Evolutionary conservation across 768 basidiomycete genomes (phyloP), one percentile per base, ranked within the genome.

Genomic region (Mycena epipterygia): DNA sequence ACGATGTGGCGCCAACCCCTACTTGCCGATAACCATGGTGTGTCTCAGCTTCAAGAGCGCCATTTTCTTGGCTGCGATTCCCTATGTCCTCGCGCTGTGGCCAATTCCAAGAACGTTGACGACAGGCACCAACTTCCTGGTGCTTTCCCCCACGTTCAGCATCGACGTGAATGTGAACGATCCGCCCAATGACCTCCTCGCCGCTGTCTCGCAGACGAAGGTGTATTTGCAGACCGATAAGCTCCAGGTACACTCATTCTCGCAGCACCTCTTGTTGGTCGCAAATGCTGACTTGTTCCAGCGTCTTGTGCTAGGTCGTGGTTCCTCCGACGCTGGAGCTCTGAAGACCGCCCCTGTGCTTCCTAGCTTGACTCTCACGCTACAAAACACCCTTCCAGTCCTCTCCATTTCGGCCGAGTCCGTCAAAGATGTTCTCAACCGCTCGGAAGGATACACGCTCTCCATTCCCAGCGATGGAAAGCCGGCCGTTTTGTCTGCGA

Each of bases 381-480:
- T 90, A 6, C 73, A 74, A 29, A 72, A 58, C 29, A 78, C 74
- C n/a, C 78, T 70, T 13, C 68, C 77, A 14, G 77, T 83, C 48
- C 82, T 82, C 42, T 77, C 84, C 0, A 91, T 95, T 70, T 79
- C 87, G 32, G 76, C 81, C 19, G 90, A 92, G 68, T 83, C 89
- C 5, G 85, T 87, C 17, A 81, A 84, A 60, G 83, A 85, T 1
- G 76, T 91, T 16, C 84, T 85, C 67, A 82, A 73, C 44, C 81
- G 91, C 39, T 84, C 84, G 67, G 93, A 95, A 80, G 81, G 82
- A 2, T 94, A 94, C 78, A 82, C 82, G 3, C 80, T 95, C 35
- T 79, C 70, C 23, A 80, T 94, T 19, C 90, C 91, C 0, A 72
- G 77, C 23, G 84, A 89, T 73, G 91, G 90, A 19, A 81, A 82